Conservation (phyloP, 75 land plant genomes). For the Pinus albicaulis region DNA sequence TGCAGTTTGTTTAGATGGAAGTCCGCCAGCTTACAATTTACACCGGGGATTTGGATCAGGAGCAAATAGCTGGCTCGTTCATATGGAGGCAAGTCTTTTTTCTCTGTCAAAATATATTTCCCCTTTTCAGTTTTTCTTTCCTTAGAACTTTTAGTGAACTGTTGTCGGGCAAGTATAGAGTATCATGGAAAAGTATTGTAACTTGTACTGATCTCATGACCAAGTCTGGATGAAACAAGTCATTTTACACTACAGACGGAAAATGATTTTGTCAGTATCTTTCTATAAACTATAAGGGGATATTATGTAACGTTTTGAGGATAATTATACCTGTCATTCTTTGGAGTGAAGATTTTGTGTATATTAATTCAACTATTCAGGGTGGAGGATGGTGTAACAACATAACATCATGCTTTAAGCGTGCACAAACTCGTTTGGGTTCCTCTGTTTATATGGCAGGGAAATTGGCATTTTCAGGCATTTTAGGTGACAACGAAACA, state of each 20-base stretch:
- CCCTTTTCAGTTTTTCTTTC: too few species aligned
- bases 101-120: slow-evolving; percentile 6
- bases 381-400: slow-evolving; percentile 92
- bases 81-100: slow-evolving; percentile 56
- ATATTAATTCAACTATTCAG: slow-evolving; percentile 18
- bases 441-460: slow-evolving; percentile 70
- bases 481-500: slow-evolving; percentile 55
- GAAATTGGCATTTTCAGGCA: slow-evolving; percentile 56
- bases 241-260: background rate
- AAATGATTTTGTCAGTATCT: background rate
- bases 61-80: slow-evolving; percentile 73
- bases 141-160: background rate
- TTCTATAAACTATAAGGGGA: background rate
- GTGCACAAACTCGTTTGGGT: slow-evolving; percentile 48
- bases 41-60: slow-evolving; percentile 71
- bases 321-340: background rate
- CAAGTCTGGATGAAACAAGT: background rate
- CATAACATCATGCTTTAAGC: slow-evolving; percentile 38
- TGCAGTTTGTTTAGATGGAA: slow-evolving; percentile 97
- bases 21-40: slow-evolving; percentile 84
- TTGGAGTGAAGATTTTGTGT: background rate
- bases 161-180: background rate
- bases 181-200: background rate
- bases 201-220: background rate
- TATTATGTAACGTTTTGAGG: background rate